phyloP scores from a whole-genome alignment of 129 eudicot species.

The Flaveria trinervia region DNA sequence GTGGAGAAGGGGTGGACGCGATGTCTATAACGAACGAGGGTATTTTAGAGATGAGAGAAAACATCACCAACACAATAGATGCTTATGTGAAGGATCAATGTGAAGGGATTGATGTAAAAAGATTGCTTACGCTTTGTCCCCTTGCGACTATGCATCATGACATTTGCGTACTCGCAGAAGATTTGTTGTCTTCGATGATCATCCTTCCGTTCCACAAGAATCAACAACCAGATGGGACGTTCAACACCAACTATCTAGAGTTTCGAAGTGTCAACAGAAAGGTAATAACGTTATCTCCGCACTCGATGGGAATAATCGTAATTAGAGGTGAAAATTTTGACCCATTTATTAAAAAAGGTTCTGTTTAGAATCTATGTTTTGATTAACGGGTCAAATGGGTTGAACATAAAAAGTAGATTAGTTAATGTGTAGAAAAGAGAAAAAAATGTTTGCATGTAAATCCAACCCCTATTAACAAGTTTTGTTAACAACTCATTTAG shows the following conservation, averaged over 20 bases:
- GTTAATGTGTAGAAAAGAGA: too few species aligned
- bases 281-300: constrained; percentile 34
- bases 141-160: constrained; percentile 71
- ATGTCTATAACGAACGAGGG: constrained; percentile 58
- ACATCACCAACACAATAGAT: constrained; percentile 38
- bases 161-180: constrained; percentile 68
- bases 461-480: too few species aligned
- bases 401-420: too few species aligned
- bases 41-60: constrained; percentile 57
- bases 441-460: too few species aligned
- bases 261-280: constrained; percentile 77
- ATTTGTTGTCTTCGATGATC: constrained; percentile 54
- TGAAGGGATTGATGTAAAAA: constrained; percentile 51
- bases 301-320: too few species aligned
- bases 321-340: too few species aligned
- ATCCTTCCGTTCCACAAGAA: constrained; percentile 80
- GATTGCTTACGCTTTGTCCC: constrained; percentile 69
- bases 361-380: too few species aligned
- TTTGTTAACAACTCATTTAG: too few species aligned
- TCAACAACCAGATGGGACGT: constrained; percentile 48
- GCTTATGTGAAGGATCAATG: constrained; percentile 46
- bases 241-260: constrained; percentile 49
- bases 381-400: too few species aligned
- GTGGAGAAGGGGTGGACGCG: constrained; percentile 54
- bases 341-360: too few species aligned